Base-by-base conservation (phyloP, 345 rosid species). In the Arabis alpina region DNA sequence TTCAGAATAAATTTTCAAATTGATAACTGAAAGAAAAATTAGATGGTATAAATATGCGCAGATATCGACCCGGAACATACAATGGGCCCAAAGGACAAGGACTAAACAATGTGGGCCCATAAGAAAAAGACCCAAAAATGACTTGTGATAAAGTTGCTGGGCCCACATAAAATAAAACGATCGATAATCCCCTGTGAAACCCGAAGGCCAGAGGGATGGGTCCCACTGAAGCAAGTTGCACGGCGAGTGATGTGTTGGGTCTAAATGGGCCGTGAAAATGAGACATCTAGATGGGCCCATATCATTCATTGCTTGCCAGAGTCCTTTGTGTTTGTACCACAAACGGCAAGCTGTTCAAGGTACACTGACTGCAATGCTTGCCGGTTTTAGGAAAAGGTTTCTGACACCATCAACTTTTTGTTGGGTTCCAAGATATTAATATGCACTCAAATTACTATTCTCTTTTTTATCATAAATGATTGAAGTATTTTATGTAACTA, bases 221-320 rank as follows among this genome's bases (percentile, higher is more conserved):
- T 45, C 74, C 78, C 53, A 61, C 32, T 3, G 3, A 61, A 36
- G 13, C 74, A 44, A 28, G 51, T 68, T 39, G 74, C 32, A 75
- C 58, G 69, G 68, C 37, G 40, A 75, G 64, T 75, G 57, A 52
- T 52, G 73, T 74, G 68, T 61, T 75, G 78, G 59, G 59, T 54
- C 59, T 42, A 61, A 47, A 75, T 75, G 70, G 79, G 79, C 79
- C 30, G 58, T 40, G 44, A 74, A 68, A 45, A 68, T n/a, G 15
- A 58, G 58, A 25, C 14, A 49, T 57, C 16, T 36, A 47, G 43
- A 27, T 68, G 73, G 57, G 69, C 78, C 78, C 73, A 53, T 7
- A 45, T 39, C 44, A 75, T 62, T 75, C 53, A 61, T 53, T 54
- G 44, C 41, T 27, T 28, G 12, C 45, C 68, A 66, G 62, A 10